phyloP scores from a whole-genome alignment of 73 alveolate genomes.

The Blepharisma japonicum region DNA sequence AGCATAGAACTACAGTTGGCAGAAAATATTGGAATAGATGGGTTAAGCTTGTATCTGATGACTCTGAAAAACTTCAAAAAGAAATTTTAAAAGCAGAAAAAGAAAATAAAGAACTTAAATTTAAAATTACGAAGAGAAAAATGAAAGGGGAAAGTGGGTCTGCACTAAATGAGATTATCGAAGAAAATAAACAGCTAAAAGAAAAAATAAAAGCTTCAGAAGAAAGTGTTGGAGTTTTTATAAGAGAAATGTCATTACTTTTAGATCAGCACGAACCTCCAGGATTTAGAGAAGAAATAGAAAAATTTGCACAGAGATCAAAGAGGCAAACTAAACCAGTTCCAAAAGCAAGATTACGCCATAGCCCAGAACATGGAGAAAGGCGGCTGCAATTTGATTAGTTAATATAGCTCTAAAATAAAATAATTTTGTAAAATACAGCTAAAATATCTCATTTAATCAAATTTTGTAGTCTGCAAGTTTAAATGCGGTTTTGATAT shows the following conservation, averaged over 20 bases:
- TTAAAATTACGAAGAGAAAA: conserved; percentile 12
- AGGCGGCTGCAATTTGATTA: conserved; percentile 13
- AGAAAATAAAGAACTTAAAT: conserved; percentile 25
- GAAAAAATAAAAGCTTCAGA: conserved; percentile 21
- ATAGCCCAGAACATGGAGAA: conserved; percentile 22
- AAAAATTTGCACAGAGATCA: conserved; percentile 1
- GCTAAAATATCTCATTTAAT: not conserved
- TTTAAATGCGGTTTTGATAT: conserved; percentile 17
- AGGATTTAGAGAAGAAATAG: conserved; percentile 25
- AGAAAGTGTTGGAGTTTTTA: conserved; percentile 28
- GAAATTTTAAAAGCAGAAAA: conserved; percentile 6
- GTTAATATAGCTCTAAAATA: not conserved
- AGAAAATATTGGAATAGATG: not conserved
- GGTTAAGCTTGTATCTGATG: not conserved
- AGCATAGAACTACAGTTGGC: not conserved
- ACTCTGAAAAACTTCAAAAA: not conserved
- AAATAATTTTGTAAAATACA: not conserved
- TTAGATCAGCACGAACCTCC: conserved; percentile 28
- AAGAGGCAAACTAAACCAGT: not conserved
- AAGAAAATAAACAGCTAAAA: not conserved
- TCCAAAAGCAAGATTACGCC: not conserved
- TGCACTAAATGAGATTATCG: conserved; percentile 6
- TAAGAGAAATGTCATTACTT: conserved; percentile 12
- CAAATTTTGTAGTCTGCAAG: not conserved
- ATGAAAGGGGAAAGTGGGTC: not conserved